Base-by-base conservation (phyloP, 441 rosid genomes). In the Aleurites moluccanus region DNA sequence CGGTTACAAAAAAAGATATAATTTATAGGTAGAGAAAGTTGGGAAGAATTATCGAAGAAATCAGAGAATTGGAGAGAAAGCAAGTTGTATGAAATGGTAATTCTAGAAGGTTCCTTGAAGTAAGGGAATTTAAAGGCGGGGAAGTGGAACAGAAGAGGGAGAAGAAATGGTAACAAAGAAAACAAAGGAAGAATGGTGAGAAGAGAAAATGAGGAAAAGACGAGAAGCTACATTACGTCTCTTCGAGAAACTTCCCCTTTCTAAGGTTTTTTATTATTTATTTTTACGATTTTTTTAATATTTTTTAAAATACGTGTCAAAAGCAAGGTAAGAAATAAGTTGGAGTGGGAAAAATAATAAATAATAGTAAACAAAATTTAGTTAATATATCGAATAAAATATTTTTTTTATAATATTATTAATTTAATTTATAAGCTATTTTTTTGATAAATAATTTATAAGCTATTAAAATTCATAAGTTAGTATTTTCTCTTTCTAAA, bases 171-270 rank as follows among this genome's bases (percentile, higher is more conserved):
- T 35, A 55, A 45, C 8, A 1, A 72, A n/a, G 27, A 52, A 47
- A 21, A 6, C 23, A 53, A 30, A 23, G 15, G n/a, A n/a, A n/a
- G n/a, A n/a, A n/a, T n/a, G n/a, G n/a, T n/a, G n/a, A n/a, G n/a
- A n/a, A n/a, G n/a, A n/a, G n/a, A n/a, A n/a, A n/a, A n/a, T n/a
- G 30, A 42, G 60, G 83, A 79, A 77, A 59, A 21, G 73, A 71
- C 87, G 73, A 87, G 90, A 86, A 88, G 84, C 80, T 70, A 70
- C 79, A 59, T 73, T 68, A 73, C 82, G 87, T 76, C 84, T 82
- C 62, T 81, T 88, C 86, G 64, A 83, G 90, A 89, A 87, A 83
- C 88, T 88, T 90, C 92, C 83, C 66, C 8, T 77, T 38, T 59
- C 27, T 67, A 67, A 14, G 27, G 21, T 4, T 3, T 28, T 33